Evolutionary conservation across 768 basidiomycete genomes (phyloP), one percentile per base, ranked within the genome.

Genomic region (Kondoa subrosea): DNA sequence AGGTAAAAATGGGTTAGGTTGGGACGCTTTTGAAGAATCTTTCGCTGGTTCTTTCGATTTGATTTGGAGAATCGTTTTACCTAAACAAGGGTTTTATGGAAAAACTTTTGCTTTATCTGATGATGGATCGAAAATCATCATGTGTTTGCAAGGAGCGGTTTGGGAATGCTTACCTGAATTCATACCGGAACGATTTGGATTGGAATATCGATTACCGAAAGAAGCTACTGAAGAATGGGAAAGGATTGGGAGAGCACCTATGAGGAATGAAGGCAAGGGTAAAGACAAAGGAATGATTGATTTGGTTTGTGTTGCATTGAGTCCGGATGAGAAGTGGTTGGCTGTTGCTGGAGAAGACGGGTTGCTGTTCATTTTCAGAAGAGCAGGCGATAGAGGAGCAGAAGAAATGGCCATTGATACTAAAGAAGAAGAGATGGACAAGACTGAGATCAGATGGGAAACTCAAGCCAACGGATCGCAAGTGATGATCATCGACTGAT

Each of bases 1-100:
- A 21, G 40, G 8, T 8, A 8, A 8, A 8, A 21, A 8, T 50
- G 40, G 40, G 40, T 50, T 50, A 50, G 40, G 40, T 50, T 50
- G 40, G 40, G 40, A 50, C 40, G 40, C 12, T 8, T 50, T 50
- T 21, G 40, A 50, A 21, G 40, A 50, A 8, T 50, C 40, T 50
- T 50, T 8, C 61, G 29, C n/a, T 17, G 61, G 61, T 16, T 21
- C n/a, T 8, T 32, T 63, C 8, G 15, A 33, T 21, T 33, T 63
- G 61, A 21, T 63, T 16, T 21, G 34, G n/a, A 27, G 29, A 32
- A 21, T 63, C n/a, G n/a, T 63, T 16, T 3, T 63, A 33, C 61
- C 61, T 3, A 63, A 63, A 32, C 61, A 63, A 33, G 61, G 61
- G 29, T 63, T 63, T 32, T 63, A 33, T 17, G 61, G 61, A 27